Percentiles rank a stretch among this genome's conserved stretches.
phyloP scores from a whole-genome alignment of 192 early-diverging fungal genomes.

The Pecoramyces ruminantium region DNA sequence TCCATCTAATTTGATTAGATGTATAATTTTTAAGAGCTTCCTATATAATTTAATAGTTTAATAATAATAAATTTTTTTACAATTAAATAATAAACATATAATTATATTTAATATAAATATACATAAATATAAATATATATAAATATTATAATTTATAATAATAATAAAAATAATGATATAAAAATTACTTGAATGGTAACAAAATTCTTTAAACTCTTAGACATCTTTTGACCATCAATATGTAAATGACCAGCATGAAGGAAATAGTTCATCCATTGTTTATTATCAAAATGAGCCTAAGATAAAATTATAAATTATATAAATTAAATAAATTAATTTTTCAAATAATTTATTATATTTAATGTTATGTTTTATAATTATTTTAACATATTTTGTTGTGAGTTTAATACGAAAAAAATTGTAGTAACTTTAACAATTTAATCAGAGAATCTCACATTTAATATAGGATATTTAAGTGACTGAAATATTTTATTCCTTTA shows the following conservation, averaged over 20 bases:
- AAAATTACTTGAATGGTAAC: constrained; percentile 54
- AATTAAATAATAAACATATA: no score
- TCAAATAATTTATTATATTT: no score
- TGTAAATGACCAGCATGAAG: constrained; percentile 89
- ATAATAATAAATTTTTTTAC: no score
- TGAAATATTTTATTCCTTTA: neutral
- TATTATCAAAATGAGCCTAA: constrained; percentile 63
- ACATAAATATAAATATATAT: no score
- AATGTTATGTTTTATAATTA: no score
- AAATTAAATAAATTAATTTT: neutral
- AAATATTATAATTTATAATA: no score
- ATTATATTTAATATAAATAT: neutral
- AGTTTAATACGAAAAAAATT: neutral
- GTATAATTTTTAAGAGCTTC: constrained; percentile 66
- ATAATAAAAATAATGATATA: neutral
- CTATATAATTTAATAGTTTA: constrained; percentile 3
- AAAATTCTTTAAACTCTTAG: constrained; percentile 96
- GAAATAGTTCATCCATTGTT: constrained; percentile 99
- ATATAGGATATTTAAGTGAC: neutral
- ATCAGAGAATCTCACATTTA: neutral
- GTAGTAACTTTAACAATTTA: neutral
- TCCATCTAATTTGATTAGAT: constrained; percentile 69
- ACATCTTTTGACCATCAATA: constrained; percentile 94
- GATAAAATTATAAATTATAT: neutral
- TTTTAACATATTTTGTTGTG: neutral